Conservation (phyloP, 2,329 filamentous ascomycete species). For the Curvularia sp. region DNA sequence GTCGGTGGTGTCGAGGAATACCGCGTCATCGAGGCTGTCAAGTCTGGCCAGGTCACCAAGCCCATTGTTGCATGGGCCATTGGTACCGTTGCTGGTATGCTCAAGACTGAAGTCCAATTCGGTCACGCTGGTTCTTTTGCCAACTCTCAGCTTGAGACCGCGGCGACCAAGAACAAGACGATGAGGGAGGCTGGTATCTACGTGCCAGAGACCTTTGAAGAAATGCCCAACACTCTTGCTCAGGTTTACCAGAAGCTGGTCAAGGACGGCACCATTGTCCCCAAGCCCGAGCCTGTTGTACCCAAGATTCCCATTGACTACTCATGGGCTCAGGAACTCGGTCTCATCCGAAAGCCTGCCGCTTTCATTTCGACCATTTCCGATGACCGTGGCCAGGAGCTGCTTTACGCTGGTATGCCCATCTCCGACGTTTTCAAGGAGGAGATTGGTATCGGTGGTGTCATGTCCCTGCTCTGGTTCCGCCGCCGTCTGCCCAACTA, state of each 20-base stretch:
- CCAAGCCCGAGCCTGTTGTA: conserved; percentile 85
- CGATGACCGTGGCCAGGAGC: conserved; percentile 98
- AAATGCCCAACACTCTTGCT: conserved; percentile 79
- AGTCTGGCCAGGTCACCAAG: conserved; percentile 94
- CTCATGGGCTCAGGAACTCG: conserved; percentile 98
- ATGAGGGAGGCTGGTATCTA: conserved; percentile 95
- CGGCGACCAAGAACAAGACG: conserved; percentile 92
- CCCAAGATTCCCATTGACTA: conserved; percentile 99
- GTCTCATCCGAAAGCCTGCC: conserved; percentile 98
- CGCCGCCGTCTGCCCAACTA: conserved; percentile 94
- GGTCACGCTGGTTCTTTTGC: conserved; percentile 98
- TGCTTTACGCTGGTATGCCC: conserved; percentile 98
- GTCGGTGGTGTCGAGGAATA: conserved; percentile 99
- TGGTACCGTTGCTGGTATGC: conserved; percentile 98
- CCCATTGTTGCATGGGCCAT: conserved; percentile 99
- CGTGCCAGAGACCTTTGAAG: conserved; percentile 96
- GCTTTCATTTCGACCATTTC: conserved; percentile 99
- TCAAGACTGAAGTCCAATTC: conserved; percentile 99
- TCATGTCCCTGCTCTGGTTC: conserved; percentile 99
- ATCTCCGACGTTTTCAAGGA: conserved; percentile 99
- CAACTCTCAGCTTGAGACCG: conserved; percentile 99
- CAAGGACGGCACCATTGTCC: conserved; percentile 82
- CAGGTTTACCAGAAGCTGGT: conserved; percentile 89
- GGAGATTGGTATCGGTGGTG: conserved; percentile 98
- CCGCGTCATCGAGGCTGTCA: conserved; percentile 97